Percentiles rank a stretch among this genome's conserved stretches.
These are phyloP conservation scores for Spergularia marina DNA, from an alignment of 148 eudicot genomes.

Conservation along the genomic window DNA sequence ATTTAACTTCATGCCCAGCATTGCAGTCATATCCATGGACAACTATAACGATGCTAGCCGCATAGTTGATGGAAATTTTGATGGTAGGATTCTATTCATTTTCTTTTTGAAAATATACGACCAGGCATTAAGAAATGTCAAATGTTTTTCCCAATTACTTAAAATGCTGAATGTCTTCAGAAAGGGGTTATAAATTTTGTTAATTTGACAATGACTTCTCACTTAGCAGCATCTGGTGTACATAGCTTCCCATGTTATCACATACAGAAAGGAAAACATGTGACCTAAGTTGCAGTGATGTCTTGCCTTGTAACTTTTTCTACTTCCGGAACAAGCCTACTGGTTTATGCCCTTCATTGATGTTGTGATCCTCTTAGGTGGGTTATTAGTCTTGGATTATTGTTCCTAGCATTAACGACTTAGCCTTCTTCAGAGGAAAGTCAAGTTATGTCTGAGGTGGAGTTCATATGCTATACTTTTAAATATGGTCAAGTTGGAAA, in stretches of 20 bases:
- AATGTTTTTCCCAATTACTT: constrained; percentile 4
- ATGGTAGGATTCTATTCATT: constrained; percentile 46
- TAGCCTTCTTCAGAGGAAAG: too few relatives aligned
- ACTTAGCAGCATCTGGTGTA: background rate
- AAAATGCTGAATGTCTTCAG: background rate
- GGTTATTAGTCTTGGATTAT: too few relatives aligned
- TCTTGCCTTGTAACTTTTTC: background rate
- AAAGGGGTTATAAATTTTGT: background rate
- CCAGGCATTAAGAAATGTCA: background rate
- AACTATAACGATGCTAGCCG: constrained; percentile 91
- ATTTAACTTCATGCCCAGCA: constrained; percentile 77
- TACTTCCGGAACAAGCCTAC: too few relatives aligned
- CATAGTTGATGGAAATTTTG: constrained; percentile 82
- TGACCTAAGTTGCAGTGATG: background rate
- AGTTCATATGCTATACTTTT: too few relatives aligned
- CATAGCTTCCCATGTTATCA: background rate
- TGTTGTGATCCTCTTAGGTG: background rate
- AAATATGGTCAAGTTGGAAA: too few relatives aligned
- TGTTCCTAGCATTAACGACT: too few relatives aligned
- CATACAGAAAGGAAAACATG: too few relatives aligned
- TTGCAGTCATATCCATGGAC: constrained; percentile 93
- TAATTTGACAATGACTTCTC: background rate
- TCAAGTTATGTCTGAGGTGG: too few relatives aligned
- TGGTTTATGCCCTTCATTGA: background rate
- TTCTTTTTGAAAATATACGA: background rate